Percentiles rank a stretch among this genome's conserved stretches.
phyloP scores from a whole-genome alignment of 2,329 filamentous ascomycete genomes.

The Neofusicoccum umdonicola region DNA sequence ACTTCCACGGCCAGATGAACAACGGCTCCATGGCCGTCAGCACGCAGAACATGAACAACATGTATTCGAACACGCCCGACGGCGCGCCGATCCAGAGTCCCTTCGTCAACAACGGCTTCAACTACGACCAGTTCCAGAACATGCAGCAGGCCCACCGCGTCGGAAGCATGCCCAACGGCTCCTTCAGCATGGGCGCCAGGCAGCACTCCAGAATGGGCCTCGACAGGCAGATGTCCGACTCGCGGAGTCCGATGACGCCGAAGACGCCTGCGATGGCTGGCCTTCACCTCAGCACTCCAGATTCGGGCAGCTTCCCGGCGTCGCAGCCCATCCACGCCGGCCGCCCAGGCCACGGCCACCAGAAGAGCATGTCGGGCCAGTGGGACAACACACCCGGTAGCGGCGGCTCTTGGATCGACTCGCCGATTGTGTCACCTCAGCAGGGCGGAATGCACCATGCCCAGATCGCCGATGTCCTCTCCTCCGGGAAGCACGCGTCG shows the following conservation, averaged over 20 bases:
- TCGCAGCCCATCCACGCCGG: slow-evolving; percentile 72
- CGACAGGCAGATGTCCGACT: slow-evolving; percentile 65
- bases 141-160: slow-evolving; percentile 10
- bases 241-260: slow-evolving; percentile 77
- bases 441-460: slow-evolving; percentile 65
- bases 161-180: slow-evolving; percentile 31
- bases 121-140: slow-evolving; percentile 62
- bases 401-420: slow-evolving; percentile 81
- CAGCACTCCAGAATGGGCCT: slow-evolving; percentile 31
- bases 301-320: slow-evolving; percentile 66
- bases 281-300: slow-evolving; percentile 68
- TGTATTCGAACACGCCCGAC: slow-evolving; percentile 89
- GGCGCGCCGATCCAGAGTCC: slow-evolving; percentile 90
- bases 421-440: slow-evolving; percentile 81
- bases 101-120: slow-evolving; percentile 72
- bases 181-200: slow-evolving; percentile 33
- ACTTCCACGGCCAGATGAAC: slow-evolving; percentile 36
- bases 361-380: slow-evolving; percentile 81
- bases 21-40: slow-evolving; percentile 48
- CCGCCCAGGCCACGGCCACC: slow-evolving; percentile 51
- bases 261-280: slow-evolving; percentile 76
- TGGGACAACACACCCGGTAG: slow-evolving; percentile 88
- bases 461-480: slow-evolving; percentile 85
- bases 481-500: slow-evolving; percentile 77
- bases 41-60: slow-evolving; percentile 58